Evolutionary conservation across 345 rosid genomes (phyloP), one percentile per base, ranked within the genome.

Genomic region (Ceriops decandra): DNA sequence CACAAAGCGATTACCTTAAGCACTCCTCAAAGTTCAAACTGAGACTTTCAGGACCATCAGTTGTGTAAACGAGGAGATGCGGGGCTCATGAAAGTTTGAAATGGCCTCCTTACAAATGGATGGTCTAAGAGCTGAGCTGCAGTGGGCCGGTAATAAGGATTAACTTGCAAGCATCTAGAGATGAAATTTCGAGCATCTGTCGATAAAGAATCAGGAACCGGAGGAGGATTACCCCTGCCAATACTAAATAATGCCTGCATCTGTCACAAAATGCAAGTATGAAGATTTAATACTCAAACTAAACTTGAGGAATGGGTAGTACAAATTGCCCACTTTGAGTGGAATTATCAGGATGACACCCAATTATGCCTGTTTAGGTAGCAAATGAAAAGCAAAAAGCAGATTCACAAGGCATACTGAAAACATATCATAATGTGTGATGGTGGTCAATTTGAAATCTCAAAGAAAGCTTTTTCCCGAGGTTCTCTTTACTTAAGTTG

Each of bases 201-300:
- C 4, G 83, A 56, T n/a, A 76, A 68, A 4, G 71, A n/a, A 0
- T 60, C 19, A 1, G 80, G 78, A 52, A 80, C 68, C 1, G 17
- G 30, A 20, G 82, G 79, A 52, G 67, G 74, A 47, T 62, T 63
- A 38, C 82, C 79, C 47, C 26, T 75, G 66, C 78, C 79, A 53
- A 79, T 79, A 36, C 36, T 63, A 60, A 71, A 70, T 46, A 75
- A 24, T 52, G 82, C 82, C 38, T 75, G 73, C 68, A 74, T 57
- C 82, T 71, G 74, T 42, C 56, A 66, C 10, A 32, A n/a, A n/a
- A 52, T n/a, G 7, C 26, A 52, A 52, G 11, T 24, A n/a, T 7
- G 57, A 10, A 19, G 57, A 52, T 52, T 52, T 7, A n/a, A 19
- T 52, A 52, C 10, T 52, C 26, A 52, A 52, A 52, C 57, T 19